Conservation (phyloP, 345 rosid genomes). For the Brassica rapa region DNA sequence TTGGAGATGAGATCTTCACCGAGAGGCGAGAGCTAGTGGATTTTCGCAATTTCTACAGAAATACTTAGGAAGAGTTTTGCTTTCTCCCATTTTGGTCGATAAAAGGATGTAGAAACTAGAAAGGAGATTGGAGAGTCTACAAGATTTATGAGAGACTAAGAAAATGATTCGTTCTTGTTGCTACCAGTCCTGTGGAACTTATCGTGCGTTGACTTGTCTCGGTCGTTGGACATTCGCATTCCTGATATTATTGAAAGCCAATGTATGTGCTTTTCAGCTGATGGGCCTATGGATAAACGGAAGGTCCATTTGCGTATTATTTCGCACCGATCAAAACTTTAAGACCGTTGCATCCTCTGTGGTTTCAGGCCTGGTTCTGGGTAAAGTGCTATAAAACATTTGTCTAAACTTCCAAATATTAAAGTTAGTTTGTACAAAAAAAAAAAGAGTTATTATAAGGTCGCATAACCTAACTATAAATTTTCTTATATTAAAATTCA, state of each 20-base stretch:
- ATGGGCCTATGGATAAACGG: not conserved
- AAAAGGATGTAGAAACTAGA: not conserved
- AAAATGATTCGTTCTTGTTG: constrained; percentile 8
- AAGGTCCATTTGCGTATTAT: not conserved
- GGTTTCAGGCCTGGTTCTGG: not conserved
- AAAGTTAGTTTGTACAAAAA: too few relatives aligned
- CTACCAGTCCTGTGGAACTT: not conserved
- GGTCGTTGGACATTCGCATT: not conserved
- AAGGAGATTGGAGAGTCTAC: not conserved
- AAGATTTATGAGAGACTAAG: not conserved
- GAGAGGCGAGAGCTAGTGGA: constrained; percentile 73
- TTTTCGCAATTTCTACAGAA: constrained; percentile 74
- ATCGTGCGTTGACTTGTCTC: constrained; percentile 19
- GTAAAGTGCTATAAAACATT: not conserved
- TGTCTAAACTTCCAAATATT: too few relatives aligned
- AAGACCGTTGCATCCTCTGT: constrained; percentile 1
- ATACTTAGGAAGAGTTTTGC: constrained; percentile 42
- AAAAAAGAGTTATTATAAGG: too few relatives aligned
- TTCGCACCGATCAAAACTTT: not conserved
- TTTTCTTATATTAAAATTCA: too few relatives aligned
- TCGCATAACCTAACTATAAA: too few relatives aligned
- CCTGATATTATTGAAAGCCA: not conserved
- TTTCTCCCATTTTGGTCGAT: constrained; percentile 29
- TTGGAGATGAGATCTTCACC: constrained; percentile 84
- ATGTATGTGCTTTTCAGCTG: not conserved